Conservation (phyloP, 1,139 yeast species). For the Hansenula lynferdii region DNA sequence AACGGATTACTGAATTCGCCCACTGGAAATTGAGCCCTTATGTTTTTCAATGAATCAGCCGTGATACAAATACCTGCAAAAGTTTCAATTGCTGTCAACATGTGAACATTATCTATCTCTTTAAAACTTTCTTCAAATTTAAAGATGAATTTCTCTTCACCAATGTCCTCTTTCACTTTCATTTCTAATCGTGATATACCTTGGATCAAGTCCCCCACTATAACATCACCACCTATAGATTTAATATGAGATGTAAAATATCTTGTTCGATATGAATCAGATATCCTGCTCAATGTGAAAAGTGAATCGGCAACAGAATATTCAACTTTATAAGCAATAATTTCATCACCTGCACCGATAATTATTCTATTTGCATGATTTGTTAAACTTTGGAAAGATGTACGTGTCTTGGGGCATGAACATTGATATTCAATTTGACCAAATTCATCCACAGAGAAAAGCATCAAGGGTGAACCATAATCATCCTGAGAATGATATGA, state of each 20-base stretch:
- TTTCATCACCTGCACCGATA: slow-evolving; percentile 19
- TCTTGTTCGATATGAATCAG: slow-evolving; percentile 10
- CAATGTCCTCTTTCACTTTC: slow-evolving; percentile 9
- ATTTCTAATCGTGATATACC: slow-evolving; percentile 10
- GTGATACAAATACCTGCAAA: slow-evolving; percentile 6
- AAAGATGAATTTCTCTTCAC: slow-evolving; percentile 10
- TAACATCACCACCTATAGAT: slow-evolving; percentile 15
- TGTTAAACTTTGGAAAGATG: slow-evolving; percentile 12
- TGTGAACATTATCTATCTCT: slow-evolving; percentile 2
- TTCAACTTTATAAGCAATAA: slow-evolving; percentile 17
- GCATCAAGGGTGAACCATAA: slow-evolving; percentile 13
- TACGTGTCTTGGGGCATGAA: slow-evolving; percentile 8
- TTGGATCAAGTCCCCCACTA: slow-evolving; percentile 17
- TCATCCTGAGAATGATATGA: slow-evolving; percentile 16
- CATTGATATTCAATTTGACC: slow-evolving; percentile 19
- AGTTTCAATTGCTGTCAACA: slow-evolving; percentile 14
- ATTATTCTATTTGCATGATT: slow-evolving; percentile 19
- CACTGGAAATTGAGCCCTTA: slow-evolving; percentile 1
- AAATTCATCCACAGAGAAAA: slow-evolving; percentile 20
- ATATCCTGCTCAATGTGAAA: slow-evolving; percentile 14
- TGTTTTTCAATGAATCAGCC: slow-evolving; percentile 15
- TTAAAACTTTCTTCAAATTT: slow-evolving; percentile 6
- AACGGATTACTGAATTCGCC: slow-evolving; percentile 1
- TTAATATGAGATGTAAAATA: slow-evolving; percentile 12
- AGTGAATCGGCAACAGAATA: slow-evolving; percentile 20